phyloP scores from a whole-genome alignment of 2,329 filamentous ascomycete genomes.

The Calonectria henricotiae region DNA sequence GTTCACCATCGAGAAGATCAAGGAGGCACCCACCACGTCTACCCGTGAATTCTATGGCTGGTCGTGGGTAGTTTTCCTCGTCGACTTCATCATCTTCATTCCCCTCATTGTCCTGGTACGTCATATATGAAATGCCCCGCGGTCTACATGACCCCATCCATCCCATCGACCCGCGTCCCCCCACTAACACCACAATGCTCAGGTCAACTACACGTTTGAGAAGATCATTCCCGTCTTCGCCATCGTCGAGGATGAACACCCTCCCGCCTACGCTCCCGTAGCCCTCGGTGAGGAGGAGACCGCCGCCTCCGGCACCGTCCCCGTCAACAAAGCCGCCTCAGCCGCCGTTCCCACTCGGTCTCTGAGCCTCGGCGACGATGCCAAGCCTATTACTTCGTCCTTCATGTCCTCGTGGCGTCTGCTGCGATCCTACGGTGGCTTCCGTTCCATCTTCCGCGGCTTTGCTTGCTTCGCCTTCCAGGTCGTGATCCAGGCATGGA shows the following conservation, averaged over 20 bases:
- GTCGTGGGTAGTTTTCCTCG: slow-evolving; percentile 60
- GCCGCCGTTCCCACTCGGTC: slow-evolving; percentile 42
- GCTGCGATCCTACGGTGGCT: slow-evolving; percentile 76
- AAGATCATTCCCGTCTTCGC: slow-evolving; percentile 70
- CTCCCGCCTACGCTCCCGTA: slow-evolving; percentile 70
- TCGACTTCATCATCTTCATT: slow-evolving; percentile 64
- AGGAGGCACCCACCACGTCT: slow-evolving; percentile 27
- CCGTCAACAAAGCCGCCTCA: slow-evolving; percentile 57
- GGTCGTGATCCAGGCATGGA: slow-evolving; percentile 53
- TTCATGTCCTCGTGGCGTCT: slow-evolving; percentile 68
- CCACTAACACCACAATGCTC: slow-evolving; percentile 8
- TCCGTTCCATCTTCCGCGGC: slow-evolving; percentile 80
- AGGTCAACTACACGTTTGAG: slow-evolving; percentile 69
- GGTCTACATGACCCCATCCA: too few species aligned
- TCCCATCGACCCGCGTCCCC: neutral
- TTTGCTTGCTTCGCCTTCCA: slow-evolving; percentile 67
- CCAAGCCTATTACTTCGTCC: slow-evolving; percentile 64
- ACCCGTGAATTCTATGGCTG: slow-evolving; percentile 58
- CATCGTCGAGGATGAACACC: slow-evolving; percentile 73
- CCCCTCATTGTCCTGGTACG: slow-evolving; percentile 64
- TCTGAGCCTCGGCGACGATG: slow-evolving; percentile 26
- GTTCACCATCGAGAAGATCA: slow-evolving; percentile 30
- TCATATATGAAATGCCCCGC: slow-evolving; percentile 1
- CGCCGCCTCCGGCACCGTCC: slow-evolving; percentile 53
- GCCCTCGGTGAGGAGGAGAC: slow-evolving; percentile 59